A percentile compares a stretch with the other conserved stretches of the same genome.
phyloP scores from a whole-genome alignment of 805 yeast species.

The Huiozyma naganishii region DNA sequence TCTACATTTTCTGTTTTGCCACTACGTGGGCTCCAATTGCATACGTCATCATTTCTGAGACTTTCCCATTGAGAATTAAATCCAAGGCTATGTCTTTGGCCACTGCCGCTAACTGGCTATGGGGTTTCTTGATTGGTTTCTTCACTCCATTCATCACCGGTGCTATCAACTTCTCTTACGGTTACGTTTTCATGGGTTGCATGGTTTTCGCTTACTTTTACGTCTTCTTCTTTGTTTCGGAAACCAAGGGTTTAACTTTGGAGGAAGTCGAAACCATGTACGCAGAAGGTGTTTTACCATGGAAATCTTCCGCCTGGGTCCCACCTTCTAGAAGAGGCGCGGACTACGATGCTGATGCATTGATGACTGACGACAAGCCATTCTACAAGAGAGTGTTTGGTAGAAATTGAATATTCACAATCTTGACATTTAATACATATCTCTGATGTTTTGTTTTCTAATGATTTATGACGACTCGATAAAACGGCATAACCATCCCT shows the following conservation, averaged over 20 bases:
- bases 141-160: conserved; percentile 59
- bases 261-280: conserved; percentile 66
- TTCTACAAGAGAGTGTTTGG: conserved; percentile 14
- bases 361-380: conserved; percentile 13
- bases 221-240: conserved; percentile 59
- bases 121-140: conserved; percentile 48
- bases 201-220: conserved; percentile 45
- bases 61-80: conserved; percentile 64
- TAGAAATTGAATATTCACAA: conserved; percentile 1
- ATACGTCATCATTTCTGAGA: conserved; percentile 55
- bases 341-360: conserved; percentile 12
- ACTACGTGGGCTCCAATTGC: conserved; percentile 69
- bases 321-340: conserved; percentile 32
- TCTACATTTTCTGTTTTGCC: conserved; percentile 64
- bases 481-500: not conserved
- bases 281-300: conserved; percentile 30
- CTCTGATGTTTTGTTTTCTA: not conserved
- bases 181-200: conserved; percentile 50
- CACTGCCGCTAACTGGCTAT: conserved; percentile 52
- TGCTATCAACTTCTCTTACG: conserved; percentile 56
- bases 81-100: conserved; percentile 49
- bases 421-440: not conserved
- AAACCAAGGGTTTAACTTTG: conserved; percentile 67
- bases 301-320: conserved; percentile 38
- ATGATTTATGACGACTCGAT: not conserved